Percentiles rank a stretch among this genome's conserved stretches.
Evolutionary conservation across 805 yeast species (phyloP).

Genomic region (Candida berthetii): DNA sequence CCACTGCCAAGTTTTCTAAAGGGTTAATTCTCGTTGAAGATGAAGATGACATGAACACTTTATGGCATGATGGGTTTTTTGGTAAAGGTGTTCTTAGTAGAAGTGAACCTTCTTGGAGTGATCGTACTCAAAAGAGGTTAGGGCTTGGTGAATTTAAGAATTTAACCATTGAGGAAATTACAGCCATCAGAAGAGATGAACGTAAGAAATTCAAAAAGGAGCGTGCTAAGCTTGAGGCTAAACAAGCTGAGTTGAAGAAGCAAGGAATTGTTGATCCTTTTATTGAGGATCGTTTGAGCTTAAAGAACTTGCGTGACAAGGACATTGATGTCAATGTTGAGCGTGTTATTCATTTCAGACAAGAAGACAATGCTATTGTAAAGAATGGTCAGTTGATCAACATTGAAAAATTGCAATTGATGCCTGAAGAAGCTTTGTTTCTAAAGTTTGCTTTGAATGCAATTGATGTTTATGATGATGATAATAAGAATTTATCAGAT

Average conservation of each 20-base stretch:
- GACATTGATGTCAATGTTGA: conserved; percentile 18
- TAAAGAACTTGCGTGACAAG: conserved; percentile 24
- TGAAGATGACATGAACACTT: conserved; percentile 37
- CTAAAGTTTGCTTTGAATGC: conserved; percentile 51
- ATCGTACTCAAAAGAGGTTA: conserved; percentile 55
- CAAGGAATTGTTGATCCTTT: conserved; percentile 28
- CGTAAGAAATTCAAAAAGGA: conserved; percentile 66
- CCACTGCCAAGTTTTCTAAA: conserved; percentile 27
- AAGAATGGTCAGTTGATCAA: conserved; percentile 24
- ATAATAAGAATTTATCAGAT: conserved; percentile 9
- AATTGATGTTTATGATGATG: conserved; percentile 27
- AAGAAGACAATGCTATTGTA: conserved; percentile 25
- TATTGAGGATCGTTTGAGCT: conserved; percentile 23
- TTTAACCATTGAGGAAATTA: conserved; percentile 67
- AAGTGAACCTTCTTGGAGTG: conserved; percentile 88
- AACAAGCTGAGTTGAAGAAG: conserved; percentile 33
- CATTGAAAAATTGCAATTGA: conserved; percentile 46
- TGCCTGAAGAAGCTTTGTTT: conserved; percentile 73
- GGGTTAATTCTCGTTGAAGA: conserved; percentile 29
- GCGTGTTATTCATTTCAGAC: conserved; percentile 18
- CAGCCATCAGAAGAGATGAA: conserved; percentile 63
- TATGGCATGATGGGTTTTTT: conserved; percentile 88
- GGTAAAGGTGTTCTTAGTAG: conserved; percentile 90
- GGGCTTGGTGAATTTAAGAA: conserved; percentile 31
- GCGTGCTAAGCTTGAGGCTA: conserved; percentile 54